Evolutionary conservation across 2,329 filamentous ascomycete genomes (phyloP), one percentile per base, ranked within the genome.

Genomic region (Emergomyces pasteurianus): DNA sequence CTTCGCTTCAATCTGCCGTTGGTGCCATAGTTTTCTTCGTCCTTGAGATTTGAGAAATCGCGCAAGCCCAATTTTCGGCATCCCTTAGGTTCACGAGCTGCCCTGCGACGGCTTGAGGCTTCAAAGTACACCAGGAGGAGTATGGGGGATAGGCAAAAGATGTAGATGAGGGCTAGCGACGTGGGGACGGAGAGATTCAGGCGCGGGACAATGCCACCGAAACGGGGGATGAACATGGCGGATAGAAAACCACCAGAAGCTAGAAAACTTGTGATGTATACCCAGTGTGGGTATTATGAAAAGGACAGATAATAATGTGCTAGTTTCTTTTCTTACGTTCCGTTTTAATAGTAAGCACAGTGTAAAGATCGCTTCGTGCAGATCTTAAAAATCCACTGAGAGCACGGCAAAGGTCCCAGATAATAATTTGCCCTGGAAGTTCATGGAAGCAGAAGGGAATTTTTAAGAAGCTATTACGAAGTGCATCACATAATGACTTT

Each of bases 11-110:
- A 67, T 10, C 70, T 67, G 21, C 74, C 75, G 26, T 73, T 64
- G 55, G 68, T 75, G 68, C 81, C 83, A 59, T 77, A 74, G 53
- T 82, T 75, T 65, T 79, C 82, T 68, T 86, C 81, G 67, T 86
- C 83, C 34, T 72, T 67, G 3, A 86, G 72, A 65, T 86, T 83
- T 66, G 78, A 82, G 55, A 73, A 65, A 3, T 72, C 72, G 26
- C 65, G 46, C 46, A 83, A 68, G 18, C 81, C 81, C 14, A 85
- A 67, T 66, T 77, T 81, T 58, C 76, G 74, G 66, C 82, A 84
- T 60, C 82, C 82, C 62, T 70, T 72, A 0, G 77, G 78, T n/a
- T 74, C 47, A 21, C 58, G 60, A 8, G 61, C 55, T n/a, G 52
- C 61, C 28, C 34, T 21, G 12, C 57, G 59, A 36, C 31, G 62